These are phyloP conservation scores for Fusarium secorum DNA, from an alignment of 2,329 filamentous ascomycete genomes.

Conservation along the genomic window DNA sequence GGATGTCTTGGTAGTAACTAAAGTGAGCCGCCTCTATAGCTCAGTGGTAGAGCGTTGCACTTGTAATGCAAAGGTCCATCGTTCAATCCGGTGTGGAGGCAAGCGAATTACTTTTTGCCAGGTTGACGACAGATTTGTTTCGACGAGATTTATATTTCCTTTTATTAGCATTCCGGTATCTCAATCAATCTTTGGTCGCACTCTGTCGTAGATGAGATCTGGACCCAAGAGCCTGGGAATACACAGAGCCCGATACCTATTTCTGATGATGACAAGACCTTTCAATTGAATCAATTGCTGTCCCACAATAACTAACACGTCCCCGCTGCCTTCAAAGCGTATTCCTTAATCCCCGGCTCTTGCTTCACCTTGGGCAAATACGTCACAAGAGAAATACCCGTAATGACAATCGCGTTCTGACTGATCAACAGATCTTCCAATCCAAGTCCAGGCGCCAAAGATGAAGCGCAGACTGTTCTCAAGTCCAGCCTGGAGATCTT, in stretches of 20 bases:
- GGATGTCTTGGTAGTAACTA: accelerated
- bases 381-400: background rate
- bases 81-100: slow-evolving; percentile 28
- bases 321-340: background rate
- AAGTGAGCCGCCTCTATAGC: slow-evolving; percentile 10
- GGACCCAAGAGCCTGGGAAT: background rate
- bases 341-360: background rate
- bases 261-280: background rate
- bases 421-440: background rate
- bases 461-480: background rate
- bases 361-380: background rate
- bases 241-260: accelerated
- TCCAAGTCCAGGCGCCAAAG: background rate
- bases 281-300: no score
- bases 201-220: background rate
- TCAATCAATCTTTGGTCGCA: accelerated
- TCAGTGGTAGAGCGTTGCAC: slow-evolving; percentile 28
- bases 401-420: background rate
- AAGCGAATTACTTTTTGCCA: background rate
- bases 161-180: no score
- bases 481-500: background rate
- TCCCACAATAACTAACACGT: background rate
- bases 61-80: slow-evolving; percentile 29
- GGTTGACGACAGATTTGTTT: accelerated
- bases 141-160: accelerated